phyloP scores from a whole-genome alignment of 1,139 yeast species.

The Yamadazyma trypodendri region DNA sequence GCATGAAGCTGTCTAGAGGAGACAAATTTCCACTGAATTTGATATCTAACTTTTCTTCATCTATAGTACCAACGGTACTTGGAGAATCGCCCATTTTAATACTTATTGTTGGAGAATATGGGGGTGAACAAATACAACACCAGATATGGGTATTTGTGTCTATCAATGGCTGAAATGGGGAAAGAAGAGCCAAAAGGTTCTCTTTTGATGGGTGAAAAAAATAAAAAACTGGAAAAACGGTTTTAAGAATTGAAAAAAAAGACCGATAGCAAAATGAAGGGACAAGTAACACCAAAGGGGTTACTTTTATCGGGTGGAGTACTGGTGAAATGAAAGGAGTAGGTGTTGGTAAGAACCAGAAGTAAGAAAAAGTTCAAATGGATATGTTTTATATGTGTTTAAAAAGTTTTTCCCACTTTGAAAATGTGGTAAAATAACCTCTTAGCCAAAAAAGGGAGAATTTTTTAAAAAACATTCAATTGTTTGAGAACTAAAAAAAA shows the following conservation, averaged over 20 bases:
- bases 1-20: slow-evolving; percentile 6
- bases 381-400: slow-evolving; percentile 1
- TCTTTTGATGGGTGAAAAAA: neutral
- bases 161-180: too few species aligned
- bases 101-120: too few species aligned
- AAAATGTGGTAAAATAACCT: slow-evolving; percentile 1
- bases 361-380: slow-evolving; percentile 1
- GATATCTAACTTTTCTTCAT: slow-evolving; percentile 13
- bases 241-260: neutral
- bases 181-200: too few species aligned
- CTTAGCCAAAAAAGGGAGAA: slow-evolving; percentile 3
- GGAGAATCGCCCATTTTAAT: slow-evolving; percentile 15
- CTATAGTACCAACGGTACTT: slow-evolving; percentile 16
- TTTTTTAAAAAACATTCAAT: slow-evolving; percentile 3
- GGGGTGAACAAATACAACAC: too few species aligned
- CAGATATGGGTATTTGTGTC: too few species aligned
- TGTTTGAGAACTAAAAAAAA: slow-evolving; percentile 3
- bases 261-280: neutral
- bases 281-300: neutral
- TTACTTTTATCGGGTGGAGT: neutral
- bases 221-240: neutral
- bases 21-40: slow-evolving; percentile 7
- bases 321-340: slow-evolving; percentile 1
- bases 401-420: slow-evolving; percentile 1
- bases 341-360: slow-evolving; percentile 1